These are phyloP conservation scores for Pisolithus marmoratus DNA, from an alignment of 768 basidiomycete species.

Conservation along the genomic window DNA sequence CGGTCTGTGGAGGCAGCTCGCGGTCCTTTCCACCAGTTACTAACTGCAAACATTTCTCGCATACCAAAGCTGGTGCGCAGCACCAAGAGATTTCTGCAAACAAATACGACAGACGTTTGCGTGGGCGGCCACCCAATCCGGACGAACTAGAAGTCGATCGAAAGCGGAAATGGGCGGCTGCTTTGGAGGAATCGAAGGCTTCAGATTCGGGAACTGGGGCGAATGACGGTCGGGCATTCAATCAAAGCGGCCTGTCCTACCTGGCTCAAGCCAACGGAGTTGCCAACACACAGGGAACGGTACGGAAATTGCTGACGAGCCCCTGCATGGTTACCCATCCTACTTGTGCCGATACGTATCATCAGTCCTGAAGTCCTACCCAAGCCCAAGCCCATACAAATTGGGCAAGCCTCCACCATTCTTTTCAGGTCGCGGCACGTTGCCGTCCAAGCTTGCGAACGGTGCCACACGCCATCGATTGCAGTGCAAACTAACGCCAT, in stretches of 20 bases:
- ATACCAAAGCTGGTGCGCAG: conserved; percentile 70
- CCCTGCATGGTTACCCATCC: neutral
- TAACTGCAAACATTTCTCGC: too few relatives aligned
- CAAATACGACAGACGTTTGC: conserved; percentile 69
- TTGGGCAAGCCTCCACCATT: conserved; percentile 19
- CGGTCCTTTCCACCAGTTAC: too few relatives aligned
- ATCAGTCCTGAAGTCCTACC: conserved; percentile 19
- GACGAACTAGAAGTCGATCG: conserved; percentile 57
- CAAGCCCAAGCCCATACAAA: conserved; percentile 33
- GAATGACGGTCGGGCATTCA: conserved; percentile 37
- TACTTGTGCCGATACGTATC: conserved; percentile 18
- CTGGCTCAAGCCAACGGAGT: conserved; percentile 13
- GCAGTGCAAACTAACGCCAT: conserved; percentile 41
- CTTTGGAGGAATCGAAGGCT: conserved; percentile 47
- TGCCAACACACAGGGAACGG: conserved; percentile 39
- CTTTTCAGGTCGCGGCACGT: conserved; percentile 37
- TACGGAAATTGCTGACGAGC: conserved; percentile 16
- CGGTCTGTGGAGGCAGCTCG: conserved; percentile 25
- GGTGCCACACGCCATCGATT: conserved; percentile 15
- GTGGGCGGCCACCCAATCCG: conserved; percentile 47
- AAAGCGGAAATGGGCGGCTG: conserved; percentile 74
- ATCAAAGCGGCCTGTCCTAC: conserved; percentile 50
- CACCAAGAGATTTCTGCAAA: conserved; percentile 72
- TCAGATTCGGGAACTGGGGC: conserved; percentile 30
- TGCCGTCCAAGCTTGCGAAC: conserved; percentile 42